Percentiles rank a stretch among this genome's conserved stretches.
Evolutionary conservation across 495 filamentous ascomycete genomes (phyloP).

Genomic region (Penicillium robsamsonii): DNA sequence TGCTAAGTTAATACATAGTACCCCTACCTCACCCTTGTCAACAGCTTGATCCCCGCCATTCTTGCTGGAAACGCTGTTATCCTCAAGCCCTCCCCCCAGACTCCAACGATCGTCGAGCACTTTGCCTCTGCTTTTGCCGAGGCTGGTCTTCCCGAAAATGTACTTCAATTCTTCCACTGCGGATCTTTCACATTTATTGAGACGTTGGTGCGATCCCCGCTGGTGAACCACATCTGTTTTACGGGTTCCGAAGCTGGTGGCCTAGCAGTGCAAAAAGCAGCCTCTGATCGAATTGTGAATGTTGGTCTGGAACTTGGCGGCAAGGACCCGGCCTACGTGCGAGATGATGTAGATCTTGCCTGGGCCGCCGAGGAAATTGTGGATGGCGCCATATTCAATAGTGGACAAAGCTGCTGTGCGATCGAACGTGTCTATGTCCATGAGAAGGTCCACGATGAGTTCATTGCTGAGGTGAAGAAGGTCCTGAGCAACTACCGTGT

Average conservation of each 20-base stretch:
- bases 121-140: conserved; percentile 69
- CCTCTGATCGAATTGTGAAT: conserved; percentile 73
- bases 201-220: conserved; percentile 66
- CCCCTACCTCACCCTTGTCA: conserved; percentile 87
- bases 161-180: conserved; percentile 87
- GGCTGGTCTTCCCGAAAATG: conserved; percentile 74
- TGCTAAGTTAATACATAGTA: conserved; percentile 54
- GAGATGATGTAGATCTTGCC: conserved; percentile 77
- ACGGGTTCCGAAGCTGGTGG: conserved; percentile 91
- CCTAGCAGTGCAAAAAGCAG: conserved; percentile 77
- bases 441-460: conserved; percentile 72
- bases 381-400: conserved; percentile 90
- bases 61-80: conserved; percentile 87
- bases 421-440: conserved; percentile 88
- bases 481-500: conserved; percentile 84
- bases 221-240: conserved; percentile 77
- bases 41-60: conserved; percentile 83
- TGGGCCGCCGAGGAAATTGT: conserved; percentile 94
- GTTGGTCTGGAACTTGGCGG: conserved; percentile 88
- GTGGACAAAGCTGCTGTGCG: conserved; percentile 88
- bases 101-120: conserved; percentile 84
- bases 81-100: conserved; percentile 90
- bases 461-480: conserved; percentile 72
- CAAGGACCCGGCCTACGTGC: conserved; percentile 89
- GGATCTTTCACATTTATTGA: conserved; percentile 71